Conservation (phyloP, 345 rosid genomes). For the Cardamine resedifolia region DNA sequence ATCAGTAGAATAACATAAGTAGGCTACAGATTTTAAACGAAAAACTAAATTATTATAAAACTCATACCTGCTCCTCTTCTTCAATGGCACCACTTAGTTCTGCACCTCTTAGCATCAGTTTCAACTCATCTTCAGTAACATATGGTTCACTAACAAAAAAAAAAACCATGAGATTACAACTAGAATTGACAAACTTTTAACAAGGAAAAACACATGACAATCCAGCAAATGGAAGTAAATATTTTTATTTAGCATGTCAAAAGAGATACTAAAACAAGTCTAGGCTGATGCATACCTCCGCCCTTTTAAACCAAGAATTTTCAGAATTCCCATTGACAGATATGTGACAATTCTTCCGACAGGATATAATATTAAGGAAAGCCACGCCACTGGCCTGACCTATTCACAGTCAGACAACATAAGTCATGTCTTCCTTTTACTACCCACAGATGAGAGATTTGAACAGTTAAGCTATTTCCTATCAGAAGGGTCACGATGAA, state of each 20-base stretch:
- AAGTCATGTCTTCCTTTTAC: slow-evolving; percentile 33
- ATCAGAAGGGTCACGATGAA: slow-evolving; percentile 3
- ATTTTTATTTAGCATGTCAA: neutral
- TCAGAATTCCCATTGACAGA: slow-evolving; percentile 96
- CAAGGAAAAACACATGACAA: slow-evolving; percentile 26
- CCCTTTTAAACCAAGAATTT: slow-evolving; percentile 91
- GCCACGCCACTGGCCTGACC: slow-evolving; percentile 99
- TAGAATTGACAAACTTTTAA: neutral
- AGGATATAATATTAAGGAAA: slow-evolving; percentile 88
- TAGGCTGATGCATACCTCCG: slow-evolving; percentile 59
- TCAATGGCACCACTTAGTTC: slow-evolving; percentile 99
- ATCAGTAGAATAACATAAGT: slow-evolving; percentile 23
- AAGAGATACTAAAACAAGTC: slow-evolving; percentile 15
- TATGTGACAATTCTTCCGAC: slow-evolving; percentile 94
- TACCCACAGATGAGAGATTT: slow-evolving; percentile 4
- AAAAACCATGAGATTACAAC: neutral
- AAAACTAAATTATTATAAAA: neutral
- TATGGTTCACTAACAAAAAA: slow-evolving; percentile 66
- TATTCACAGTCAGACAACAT: slow-evolving; percentile 49
- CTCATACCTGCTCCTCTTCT: slow-evolving; percentile 93
- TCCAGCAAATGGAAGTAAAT: neutral
- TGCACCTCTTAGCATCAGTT: slow-evolving; percentile 95
- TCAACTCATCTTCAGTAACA: slow-evolving; percentile 95
- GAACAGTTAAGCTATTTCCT: slow-evolving; percentile 15
- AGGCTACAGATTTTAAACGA: slow-evolving; percentile 14